Conservation (phyloP, 306 rosid genomes). For the Quercus agrifolia region DNA sequence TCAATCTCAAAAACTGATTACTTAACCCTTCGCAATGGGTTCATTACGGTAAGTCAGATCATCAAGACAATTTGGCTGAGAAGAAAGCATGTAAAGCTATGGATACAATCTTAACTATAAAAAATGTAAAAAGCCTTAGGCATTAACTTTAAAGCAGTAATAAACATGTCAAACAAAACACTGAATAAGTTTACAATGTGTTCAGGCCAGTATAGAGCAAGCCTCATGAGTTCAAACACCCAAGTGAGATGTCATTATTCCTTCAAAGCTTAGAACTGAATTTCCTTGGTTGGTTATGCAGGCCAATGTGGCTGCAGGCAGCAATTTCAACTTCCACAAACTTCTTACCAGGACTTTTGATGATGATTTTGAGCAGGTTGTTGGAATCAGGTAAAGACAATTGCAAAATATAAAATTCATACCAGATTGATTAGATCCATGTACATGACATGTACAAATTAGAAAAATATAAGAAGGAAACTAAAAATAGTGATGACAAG, state of each 20-base stretch:
- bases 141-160: not conserved
- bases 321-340: constrained; percentile 53
- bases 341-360: constrained; percentile 57
- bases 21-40: constrained; percentile 61
- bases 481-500: not conserved
- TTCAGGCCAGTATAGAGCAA: not conserved
- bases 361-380: constrained; percentile 58
- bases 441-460: not conserved
- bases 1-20: constrained; percentile 65
- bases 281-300: constrained; percentile 17
- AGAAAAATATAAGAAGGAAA: not conserved
- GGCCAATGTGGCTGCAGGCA: constrained; percentile 51
- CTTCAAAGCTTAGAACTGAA: not conserved
- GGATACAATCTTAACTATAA: not conserved
- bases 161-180: not conserved
- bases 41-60: constrained; percentile 48
- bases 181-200: not conserved
- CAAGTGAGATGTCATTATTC: not conserved
- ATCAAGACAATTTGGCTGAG: not conserved
- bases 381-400: constrained; percentile 48
- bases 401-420: not conserved
- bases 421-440: not conserved
- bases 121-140: not conserved
- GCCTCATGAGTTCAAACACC: not conserved
- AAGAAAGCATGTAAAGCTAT: not conserved